These are phyloP conservation scores for Coemansia sp. DNA, from an alignment of 192 early-diverging fungal species.

Conservation along the genomic window DNA sequence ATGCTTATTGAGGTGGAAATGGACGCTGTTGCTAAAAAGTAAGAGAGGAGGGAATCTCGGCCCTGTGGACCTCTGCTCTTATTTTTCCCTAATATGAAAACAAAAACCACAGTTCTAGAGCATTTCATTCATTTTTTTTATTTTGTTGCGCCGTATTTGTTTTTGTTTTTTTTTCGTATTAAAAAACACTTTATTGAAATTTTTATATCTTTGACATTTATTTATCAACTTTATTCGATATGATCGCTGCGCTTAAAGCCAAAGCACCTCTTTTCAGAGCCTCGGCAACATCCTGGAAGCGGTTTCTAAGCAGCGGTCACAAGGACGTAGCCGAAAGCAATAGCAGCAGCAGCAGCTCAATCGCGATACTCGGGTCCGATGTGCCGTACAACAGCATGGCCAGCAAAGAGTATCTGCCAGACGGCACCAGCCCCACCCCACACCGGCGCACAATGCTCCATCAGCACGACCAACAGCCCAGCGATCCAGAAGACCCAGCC, in stretches of 20 bases:
- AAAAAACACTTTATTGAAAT: too few relatives aligned
- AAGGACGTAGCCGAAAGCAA: background rate
- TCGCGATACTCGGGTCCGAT: constrained; percentile 19
- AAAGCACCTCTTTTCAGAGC: too few relatives aligned
- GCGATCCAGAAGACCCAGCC: background rate
- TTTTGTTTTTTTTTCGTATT: background rate
- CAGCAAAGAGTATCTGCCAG: background rate
- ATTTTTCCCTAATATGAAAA: background rate
- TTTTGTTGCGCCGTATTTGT: too few relatives aligned
- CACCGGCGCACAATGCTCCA: constrained; percentile 2
- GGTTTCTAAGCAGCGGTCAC: background rate
- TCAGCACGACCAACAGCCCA: background rate
- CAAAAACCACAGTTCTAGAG: too few relatives aligned
- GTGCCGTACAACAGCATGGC: constrained; percentile 3
- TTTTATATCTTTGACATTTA: too few relatives aligned
- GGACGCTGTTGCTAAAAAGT: constrained; percentile 28
- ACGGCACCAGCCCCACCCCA: background rate
- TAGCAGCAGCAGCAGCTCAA: constrained; percentile 14
- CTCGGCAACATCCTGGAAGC: too few relatives aligned
- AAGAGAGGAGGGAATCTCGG: background rate
- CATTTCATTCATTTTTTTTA: background rate
- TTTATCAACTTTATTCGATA: too few relatives aligned
- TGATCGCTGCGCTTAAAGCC: too few relatives aligned
- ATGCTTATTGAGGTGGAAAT: constrained; percentile 55
- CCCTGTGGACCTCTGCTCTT: background rate